A percentile compares a stretch with the other conserved stretches of the same genome.
These are phyloP conservation scores for Lipomyces japonicus DNA, from an alignment of 805 yeast species.

Conservation along the genomic window DNA sequence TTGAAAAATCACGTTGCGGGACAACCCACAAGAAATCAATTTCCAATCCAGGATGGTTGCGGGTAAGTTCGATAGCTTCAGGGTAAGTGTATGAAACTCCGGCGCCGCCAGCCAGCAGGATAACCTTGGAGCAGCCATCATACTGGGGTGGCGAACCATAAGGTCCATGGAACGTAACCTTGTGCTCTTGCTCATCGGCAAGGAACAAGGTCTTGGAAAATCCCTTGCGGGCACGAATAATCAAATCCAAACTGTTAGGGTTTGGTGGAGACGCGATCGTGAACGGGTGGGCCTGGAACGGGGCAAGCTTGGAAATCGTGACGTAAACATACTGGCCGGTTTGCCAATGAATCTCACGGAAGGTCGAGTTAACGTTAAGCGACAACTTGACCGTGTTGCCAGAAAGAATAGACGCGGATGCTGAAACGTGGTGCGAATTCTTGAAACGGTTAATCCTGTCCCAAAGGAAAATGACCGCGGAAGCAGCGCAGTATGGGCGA, in stretches of 20 bases:
- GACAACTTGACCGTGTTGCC: constrained; percentile 28
- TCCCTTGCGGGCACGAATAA: constrained; percentile 36
- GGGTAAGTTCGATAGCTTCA: constrained; percentile 26
- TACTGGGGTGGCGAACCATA: constrained; percentile 29
- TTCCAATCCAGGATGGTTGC: constrained; percentile 20
- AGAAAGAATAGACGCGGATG: constrained; percentile 19
- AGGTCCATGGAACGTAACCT: constrained; percentile 30
- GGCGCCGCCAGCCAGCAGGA: constrained; percentile 37
- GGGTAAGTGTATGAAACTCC: constrained; percentile 37
- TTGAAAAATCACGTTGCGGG: constrained; percentile 31
- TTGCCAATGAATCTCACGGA: constrained; percentile 29
- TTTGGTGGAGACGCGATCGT: constrained; percentile 29
- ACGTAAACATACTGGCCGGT: constrained; percentile 30
- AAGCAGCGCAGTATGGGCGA: constrained; percentile 26
- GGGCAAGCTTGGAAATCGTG: constrained; percentile 27
- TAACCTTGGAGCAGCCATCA: constrained; percentile 26
- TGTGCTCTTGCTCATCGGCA: constrained; percentile 25
- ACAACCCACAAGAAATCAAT: constrained; percentile 35
- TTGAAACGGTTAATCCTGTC: constrained; percentile 28
- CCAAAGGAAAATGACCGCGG: constrained; percentile 28
- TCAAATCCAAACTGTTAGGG: constrained; percentile 30
- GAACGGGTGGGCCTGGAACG: constrained; percentile 29
- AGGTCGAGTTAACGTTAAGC: constrained; percentile 25
- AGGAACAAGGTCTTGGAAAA: constrained; percentile 31
- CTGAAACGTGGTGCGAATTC: constrained; percentile 22